Evolutionary conservation across 768 basidiomycete species (phyloP), one percentile per base, ranked within the genome.

Genomic region (Mycena rebaudengoi): DNA sequence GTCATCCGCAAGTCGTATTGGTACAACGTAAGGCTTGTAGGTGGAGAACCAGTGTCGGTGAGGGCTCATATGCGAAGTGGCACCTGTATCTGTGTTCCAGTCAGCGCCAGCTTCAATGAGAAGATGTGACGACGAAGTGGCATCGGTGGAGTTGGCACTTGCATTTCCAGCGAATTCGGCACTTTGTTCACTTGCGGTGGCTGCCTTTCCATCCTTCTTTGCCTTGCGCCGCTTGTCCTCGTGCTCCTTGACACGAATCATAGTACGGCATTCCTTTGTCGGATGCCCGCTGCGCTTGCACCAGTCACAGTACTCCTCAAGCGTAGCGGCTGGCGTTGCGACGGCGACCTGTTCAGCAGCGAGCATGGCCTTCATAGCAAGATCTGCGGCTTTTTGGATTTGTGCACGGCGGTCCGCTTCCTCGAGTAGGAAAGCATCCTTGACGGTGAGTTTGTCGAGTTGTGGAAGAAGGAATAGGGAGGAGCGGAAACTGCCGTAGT

Each of bases 21-120:
- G 63, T 4, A 74, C 60, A 25, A 40, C 30, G 51, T 61, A 56
- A 4, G 71, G 63, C 33, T 46, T 68, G 58, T 69, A 70, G n/a
- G 60, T 59, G 18, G 39, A 52, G 56, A 78, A 71, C 74, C 72
- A 76, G 39, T 72, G 50, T 5, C 69, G 63, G 62, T 77, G 73
- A 16, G 76, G 72, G 4, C 74, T 74, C 76, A 77, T 78, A 70
- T 76, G 71, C 60, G 70, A 65, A 62, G 76, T 73, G 64, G 75
- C 74, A 29, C 74, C 76, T 66, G 73, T 75, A 67, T 78, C 75
- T 54, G 66, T 59, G 51, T 66, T 75, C 73, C 73, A 76, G 59
- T 68, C 55, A 58, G 46, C 56, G 49, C 56, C 56, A 30, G 46
- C 56, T 60, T 60, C 58, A 30, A 59, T 54, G 28, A 32, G 62